Percentiles rank a stretch among this genome's conserved stretches.
Evolutionary conservation across 176 grass and related monocot species (phyloP).

Genomic region (Avena insularis): DNA sequence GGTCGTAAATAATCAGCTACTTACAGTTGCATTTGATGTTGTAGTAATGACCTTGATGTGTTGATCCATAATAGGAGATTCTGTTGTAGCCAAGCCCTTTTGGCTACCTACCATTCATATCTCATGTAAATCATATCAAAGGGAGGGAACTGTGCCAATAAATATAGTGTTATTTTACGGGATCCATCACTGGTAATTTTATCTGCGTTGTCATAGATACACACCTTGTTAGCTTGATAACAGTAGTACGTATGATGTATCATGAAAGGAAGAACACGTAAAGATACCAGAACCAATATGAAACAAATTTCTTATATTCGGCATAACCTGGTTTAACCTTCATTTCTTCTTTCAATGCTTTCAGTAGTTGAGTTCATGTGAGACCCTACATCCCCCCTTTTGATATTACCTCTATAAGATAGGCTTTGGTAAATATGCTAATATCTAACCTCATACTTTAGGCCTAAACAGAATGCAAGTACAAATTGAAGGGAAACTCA

Average conservation of each 20-base stretch:
- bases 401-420: slow-evolving; percentile 53
- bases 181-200: slow-evolving; percentile 40
- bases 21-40: no score
- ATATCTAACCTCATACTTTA: slow-evolving; percentile 11
- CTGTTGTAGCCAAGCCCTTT: no score
- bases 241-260: background rate
- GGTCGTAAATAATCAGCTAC: background rate
- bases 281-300: slow-evolving; percentile 56
- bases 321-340: background rate
- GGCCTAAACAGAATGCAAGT: background rate
- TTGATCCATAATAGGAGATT: no score
- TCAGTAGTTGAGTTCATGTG: background rate
- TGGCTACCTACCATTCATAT: no score
- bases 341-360: background rate
- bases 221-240: slow-evolving; percentile 49
- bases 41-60: no score
- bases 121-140: background rate
- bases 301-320: slow-evolving; percentile 30
- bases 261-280: slow-evolving; percentile 66
- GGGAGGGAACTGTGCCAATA: background rate
- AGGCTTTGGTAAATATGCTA: slow-evolving; percentile 21
- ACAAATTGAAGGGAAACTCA: slow-evolving; percentile 25
- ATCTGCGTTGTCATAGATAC: slow-evolving; percentile 50
- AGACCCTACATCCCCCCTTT: slow-evolving; percentile 33
- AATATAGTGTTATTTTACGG: slow-evolving; percentile 39